Evolutionary conservation across 2,329 filamentous ascomycete genomes (phyloP).

Genomic region (Trichophyton rubrum): DNA sequence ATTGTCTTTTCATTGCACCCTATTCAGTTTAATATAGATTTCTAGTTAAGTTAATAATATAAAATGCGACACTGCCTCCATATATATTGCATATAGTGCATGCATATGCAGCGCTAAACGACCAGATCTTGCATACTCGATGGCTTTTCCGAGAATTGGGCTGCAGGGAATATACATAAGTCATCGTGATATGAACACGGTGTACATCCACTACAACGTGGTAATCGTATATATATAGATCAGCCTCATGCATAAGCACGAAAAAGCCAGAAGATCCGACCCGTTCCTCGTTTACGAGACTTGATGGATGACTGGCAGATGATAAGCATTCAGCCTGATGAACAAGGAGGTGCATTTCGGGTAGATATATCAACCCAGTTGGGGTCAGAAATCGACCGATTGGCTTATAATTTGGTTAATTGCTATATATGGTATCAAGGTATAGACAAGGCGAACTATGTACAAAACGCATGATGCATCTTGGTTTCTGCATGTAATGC

Average conservation of each 20-base stretch:
- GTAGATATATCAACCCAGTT: neutral
- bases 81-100: neutral
- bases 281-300: neutral
- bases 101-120: neutral
- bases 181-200: neutral
- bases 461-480: neutral
- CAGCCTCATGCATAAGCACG: neutral
- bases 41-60: neutral
- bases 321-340: neutral
- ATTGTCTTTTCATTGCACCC: neutral
- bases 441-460: constrained; percentile 1
- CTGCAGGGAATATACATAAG: neutral
- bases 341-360: neutral
- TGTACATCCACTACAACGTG: neutral
- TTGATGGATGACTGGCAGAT: neutral
- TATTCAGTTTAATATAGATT: neutral
- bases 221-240: neutral
- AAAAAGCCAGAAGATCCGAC: neutral
- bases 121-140: neutral
- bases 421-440: neutral
- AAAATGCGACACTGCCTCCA: neutral
- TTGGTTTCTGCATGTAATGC: neutral
- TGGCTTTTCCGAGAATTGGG: neutral
- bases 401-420: neutral
- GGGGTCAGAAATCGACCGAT: neutral